Evolutionary conservation across 306 rosid species (phyloP), one percentile per base, ranked within the genome.

Genomic region (Vicia faba): DNA sequence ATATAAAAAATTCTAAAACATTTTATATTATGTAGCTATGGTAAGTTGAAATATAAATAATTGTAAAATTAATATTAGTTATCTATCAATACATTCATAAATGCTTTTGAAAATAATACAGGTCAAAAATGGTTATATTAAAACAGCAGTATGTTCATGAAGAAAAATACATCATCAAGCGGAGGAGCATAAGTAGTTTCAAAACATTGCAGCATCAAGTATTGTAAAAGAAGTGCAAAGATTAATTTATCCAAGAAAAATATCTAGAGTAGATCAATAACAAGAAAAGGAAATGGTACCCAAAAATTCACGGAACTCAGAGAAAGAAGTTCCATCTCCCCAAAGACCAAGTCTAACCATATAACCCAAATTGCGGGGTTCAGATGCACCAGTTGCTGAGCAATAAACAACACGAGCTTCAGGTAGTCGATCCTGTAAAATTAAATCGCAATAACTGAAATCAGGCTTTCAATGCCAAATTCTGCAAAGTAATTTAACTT

Each of bases 341-440:
- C 99, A 93, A 75, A 90, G 97, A 75, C 99, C 97, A 60, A 93
- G 98, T 31, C 98, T 96, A 59, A 93, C 91, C 98, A 93, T 93
- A 82, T 93, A 93, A 75, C 96, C 98, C 98, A 93, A 82, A 66
- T 93, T 93, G 60, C 98, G 98, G 66, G 98, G 99, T 74, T 93
- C 97, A 26, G 97, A 88, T 58, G 99, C 97, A 61, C 99, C 99
- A 64, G 99, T 93, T 36, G 99, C 99, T 28, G 99, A 93, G 82
- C 99, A 93, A 81, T 93, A 93, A 72, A 90, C 72, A 75, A 93
- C 87, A 51, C 97, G 97, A 64, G 90, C 97, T 73, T 88, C 89
- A 41, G 95, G 89, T 55, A 93, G 90, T 76, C 82, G 83, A 70
- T 82, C 97, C 99, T 93, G 90, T 38, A 33, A 75, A 78, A 68